Evolutionary conservation across 2,329 filamentous ascomycete species (phyloP).

Genomic region (Niveomyces coronatus): DNA sequence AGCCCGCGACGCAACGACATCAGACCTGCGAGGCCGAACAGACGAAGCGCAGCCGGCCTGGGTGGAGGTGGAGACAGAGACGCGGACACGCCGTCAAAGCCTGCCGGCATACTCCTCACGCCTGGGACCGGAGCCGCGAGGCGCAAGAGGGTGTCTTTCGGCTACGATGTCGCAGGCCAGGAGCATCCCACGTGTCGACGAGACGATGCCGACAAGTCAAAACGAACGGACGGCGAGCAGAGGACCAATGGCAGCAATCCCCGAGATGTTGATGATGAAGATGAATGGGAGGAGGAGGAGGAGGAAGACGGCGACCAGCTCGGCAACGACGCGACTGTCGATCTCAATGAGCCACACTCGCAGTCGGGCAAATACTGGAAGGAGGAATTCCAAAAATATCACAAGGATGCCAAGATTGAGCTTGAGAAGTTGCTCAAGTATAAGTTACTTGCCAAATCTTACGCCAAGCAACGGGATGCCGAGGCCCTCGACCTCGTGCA

Average conservation of each 20-base stretch:
- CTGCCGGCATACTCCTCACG: slow-evolving; percentile 51
- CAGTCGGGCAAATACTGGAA: slow-evolving; percentile 75
- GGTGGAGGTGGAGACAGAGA: slow-evolving; percentile 16
- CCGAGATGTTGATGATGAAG: slow-evolving; percentile 20
- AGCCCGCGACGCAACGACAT: slow-evolving; percentile 36
- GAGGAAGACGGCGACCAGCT: slow-evolving; percentile 33
- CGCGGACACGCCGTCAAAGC: slow-evolving; percentile 38
- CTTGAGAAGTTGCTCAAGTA: slow-evolving; percentile 71
- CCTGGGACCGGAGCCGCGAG: slow-evolving; percentile 51
- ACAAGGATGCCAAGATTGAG: slow-evolving; percentile 59
- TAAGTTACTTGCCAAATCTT: slow-evolving; percentile 70
- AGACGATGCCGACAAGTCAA: slow-evolving; percentile 24
- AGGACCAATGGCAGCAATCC: background rate
- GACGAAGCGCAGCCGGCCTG: slow-evolving; percentile 17
- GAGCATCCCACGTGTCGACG: slow-evolving; percentile 16
- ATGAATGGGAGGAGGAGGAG: slow-evolving; percentile 47
- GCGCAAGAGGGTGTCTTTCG: slow-evolving; percentile 57
- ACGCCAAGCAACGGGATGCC: slow-evolving; percentile 65
- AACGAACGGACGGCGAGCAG: background rate
- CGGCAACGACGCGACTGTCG: slow-evolving; percentile 55
- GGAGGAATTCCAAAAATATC: slow-evolving; percentile 63
- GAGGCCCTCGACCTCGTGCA: slow-evolving; percentile 57
- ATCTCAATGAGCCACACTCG: slow-evolving; percentile 63
- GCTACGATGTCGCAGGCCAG: slow-evolving; percentile 41
- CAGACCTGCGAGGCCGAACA: slow-evolving; percentile 15